phyloP scores from a whole-genome alignment of 441 rosid species.

The Aleurites moluccanus region DNA sequence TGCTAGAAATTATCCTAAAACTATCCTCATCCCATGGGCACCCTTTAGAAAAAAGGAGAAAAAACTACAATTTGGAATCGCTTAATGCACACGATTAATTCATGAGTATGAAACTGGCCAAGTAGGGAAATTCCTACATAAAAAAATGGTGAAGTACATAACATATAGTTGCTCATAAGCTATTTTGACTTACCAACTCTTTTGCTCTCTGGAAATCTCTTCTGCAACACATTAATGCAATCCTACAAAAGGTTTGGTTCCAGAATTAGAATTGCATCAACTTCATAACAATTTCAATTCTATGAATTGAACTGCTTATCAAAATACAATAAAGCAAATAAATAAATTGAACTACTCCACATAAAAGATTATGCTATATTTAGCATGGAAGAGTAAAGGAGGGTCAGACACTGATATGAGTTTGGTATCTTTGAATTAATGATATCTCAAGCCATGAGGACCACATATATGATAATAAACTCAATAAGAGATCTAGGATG shows the following conservation, averaged over 20 bases:
- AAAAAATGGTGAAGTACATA: conserved; percentile 5
- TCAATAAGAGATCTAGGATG: not conserved
- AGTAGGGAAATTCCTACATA: not conserved
- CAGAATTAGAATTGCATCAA: conserved; percentile 16
- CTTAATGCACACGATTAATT: not conserved
- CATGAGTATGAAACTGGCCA: conserved; percentile 2
- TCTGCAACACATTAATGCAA: conserved; percentile 70
- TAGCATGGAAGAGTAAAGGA: not conserved
- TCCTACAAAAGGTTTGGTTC: conserved; percentile 50
- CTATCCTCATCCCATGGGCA: not conserved
- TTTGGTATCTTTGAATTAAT: not conserved
- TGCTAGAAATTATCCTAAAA: not conserved
- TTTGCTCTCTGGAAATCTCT: conserved; percentile 88
- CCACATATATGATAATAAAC: conserved; percentile 1
- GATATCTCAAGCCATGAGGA: conserved; percentile 6
- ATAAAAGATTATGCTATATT: not conserved
- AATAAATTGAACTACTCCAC: not conserved
- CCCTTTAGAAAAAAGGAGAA: not conserved
- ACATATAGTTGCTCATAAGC: not conserved
- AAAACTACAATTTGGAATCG: not conserved
- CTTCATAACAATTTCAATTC: conserved; percentile 1
- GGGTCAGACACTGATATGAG: not conserved
- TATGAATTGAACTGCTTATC: not conserved
- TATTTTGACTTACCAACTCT: conserved; percentile 79
- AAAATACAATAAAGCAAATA: not conserved